A percentile compares a stretch with the other conserved stretches of the same genome.
These are phyloP conservation scores for Penicillium sp. DNA, from an alignment of 2,329 filamentous ascomycete species.

Conservation along the genomic window DNA sequence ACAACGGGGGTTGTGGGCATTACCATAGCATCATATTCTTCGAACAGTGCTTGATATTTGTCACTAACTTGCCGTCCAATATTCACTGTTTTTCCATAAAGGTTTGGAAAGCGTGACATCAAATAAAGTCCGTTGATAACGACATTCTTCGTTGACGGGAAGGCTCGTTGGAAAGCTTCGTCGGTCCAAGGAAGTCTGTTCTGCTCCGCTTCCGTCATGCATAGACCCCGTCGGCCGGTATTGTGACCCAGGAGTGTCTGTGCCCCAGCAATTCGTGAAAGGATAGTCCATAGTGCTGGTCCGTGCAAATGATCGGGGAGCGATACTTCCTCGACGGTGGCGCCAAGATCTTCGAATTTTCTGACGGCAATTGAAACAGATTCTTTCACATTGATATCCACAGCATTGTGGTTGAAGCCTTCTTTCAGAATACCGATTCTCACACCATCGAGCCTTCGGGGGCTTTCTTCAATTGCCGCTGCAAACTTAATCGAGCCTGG, in stretches of 20 bases:
- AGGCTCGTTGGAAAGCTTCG: conserved; percentile 54
- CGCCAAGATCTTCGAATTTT: conserved; percentile 52
- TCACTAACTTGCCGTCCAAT: conserved; percentile 44
- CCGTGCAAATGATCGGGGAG: conserved; percentile 54
- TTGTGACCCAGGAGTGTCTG: conserved; percentile 49
- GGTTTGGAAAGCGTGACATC: conserved; percentile 42
- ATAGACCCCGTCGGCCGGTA: conserved; percentile 54
- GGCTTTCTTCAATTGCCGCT: conserved; percentile 8
- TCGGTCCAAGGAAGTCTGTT: conserved; percentile 53
- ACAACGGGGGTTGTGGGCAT: conserved; percentile 44
- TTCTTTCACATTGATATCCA: conserved; percentile 46
- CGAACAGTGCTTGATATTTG: conserved; percentile 46
- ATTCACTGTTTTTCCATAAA: conserved; percentile 49
- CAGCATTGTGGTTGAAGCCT: conserved; percentile 46
- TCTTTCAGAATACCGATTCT: conserved; percentile 52
- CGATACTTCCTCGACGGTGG: conserved; percentile 55
- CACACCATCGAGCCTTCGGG: conserved; percentile 22
- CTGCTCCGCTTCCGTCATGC: conserved; percentile 56
- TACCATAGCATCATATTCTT: conserved; percentile 45
- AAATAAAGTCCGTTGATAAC: conserved; percentile 48
- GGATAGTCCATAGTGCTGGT: conserved; percentile 54
- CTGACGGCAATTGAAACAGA: conserved; percentile 49
- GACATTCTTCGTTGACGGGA: conserved; percentile 49
- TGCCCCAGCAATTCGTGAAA: conserved; percentile 46
- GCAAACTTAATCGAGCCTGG: conserved; percentile 28